Base-by-base conservation (phyloP, 495 filamentous ascomycete species). In the Penicillium paxilli region DNA sequence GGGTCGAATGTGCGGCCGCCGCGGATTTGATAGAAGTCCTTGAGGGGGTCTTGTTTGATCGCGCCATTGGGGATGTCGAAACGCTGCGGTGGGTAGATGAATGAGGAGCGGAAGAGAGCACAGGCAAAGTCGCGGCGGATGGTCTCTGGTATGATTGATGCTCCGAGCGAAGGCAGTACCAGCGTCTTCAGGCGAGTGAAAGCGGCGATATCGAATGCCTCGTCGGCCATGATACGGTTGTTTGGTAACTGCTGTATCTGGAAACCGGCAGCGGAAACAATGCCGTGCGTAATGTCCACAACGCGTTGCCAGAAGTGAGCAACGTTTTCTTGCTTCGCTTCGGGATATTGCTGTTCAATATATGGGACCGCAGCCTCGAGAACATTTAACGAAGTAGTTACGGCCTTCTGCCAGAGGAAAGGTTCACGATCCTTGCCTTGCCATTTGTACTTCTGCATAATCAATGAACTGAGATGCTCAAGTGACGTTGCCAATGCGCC, bases 321-420 rank as follows among this genome's bases (percentile, higher is more conserved):
- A 16, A 74, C 69, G 26, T 73, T 60, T n/a, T 64, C 10, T 23
- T 70, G 51, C 5, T 59, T 59, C 10, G 65, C 46, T 14, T 54
- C 49, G 8, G 47, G 50, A 51, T 83, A 76, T 24, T 83, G 74
- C 25, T 69, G 67, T 26, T 80, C 73, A 5, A 90, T 72, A n/a
- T 83, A 80, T 3, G 84, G 80, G 4, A 95, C 77, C 0, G 84
- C 81, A 2, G 82, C 71, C 54, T 85, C 73, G 2, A 96, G 67
- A n/a, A 96, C 82, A 5, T 82, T 74, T 4, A 96, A 64, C 2
- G 83, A 76, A 0, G 83, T 81, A 2, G 78, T 82, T 11, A 89
- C 94, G 2, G 93, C 89, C 47, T 85, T 85, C 33, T 81, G 83
- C 94, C 94, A 98, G 1, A 90, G 78, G 37, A 82, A 76, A 0